These are phyloP conservation scores for Bidens hawaiensis DNA, from an alignment of 140 eudicot genomes.

Conservation along the genomic window DNA sequence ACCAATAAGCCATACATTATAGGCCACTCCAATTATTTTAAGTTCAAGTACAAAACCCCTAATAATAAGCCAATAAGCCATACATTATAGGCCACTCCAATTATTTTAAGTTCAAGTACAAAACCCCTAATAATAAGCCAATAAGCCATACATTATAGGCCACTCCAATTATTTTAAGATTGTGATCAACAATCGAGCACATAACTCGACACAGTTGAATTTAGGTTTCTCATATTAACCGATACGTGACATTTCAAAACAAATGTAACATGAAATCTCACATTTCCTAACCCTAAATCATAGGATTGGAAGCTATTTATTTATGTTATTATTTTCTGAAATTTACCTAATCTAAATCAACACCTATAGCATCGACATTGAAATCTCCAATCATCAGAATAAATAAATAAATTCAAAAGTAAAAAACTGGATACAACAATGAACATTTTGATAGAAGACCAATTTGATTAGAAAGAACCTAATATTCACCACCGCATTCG, in stretches of 20 bases:
- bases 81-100: neutral
- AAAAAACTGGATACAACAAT: neutral
- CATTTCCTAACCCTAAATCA: neutral
- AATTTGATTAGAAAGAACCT: neutral
- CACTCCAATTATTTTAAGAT: neutral
- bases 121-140: neutral
- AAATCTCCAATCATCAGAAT: neutral
- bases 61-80: neutral
- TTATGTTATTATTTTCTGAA: neutral
- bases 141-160: neutral
- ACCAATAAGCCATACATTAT: neutral
- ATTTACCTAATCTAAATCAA: slow-evolving; percentile 1
- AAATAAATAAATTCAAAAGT: neutral
- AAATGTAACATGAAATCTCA: neutral
- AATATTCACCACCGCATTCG: slow-evolving; percentile 5
- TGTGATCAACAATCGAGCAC: neutral
- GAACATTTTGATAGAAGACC: slow-evolving; percentile 1
- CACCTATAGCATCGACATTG: neutral
- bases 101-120: neutral
- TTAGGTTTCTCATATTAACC: slow-evolving; percentile 12
- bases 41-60: neutral
- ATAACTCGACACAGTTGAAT: neutral
- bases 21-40: neutral
- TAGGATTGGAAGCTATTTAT: neutral
- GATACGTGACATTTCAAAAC: neutral